Conservation (phyloP, 2,329 filamentous ascomycete species). For the Pezizomycotina sp. region DNA sequence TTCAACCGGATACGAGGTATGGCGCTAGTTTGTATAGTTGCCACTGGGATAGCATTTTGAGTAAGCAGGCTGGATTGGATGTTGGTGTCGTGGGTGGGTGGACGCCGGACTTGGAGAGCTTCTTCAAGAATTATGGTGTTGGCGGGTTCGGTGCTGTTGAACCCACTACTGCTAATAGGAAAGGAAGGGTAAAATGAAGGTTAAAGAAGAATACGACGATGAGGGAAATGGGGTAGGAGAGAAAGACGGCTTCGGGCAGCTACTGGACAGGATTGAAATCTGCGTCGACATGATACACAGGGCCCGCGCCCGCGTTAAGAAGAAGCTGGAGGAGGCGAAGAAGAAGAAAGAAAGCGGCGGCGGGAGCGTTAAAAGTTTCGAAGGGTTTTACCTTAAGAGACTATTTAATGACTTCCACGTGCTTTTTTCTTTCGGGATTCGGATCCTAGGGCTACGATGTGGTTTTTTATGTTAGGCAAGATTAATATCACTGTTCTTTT, state of each 20-base stretch:
- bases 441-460: no score
- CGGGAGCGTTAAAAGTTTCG: constrained; percentile 1
- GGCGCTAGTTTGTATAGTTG: constrained; percentile 20
- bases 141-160: background rate
- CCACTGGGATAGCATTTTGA: constrained; percentile 22
- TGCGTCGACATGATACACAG: constrained; percentile 19
- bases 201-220: background rate
- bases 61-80: constrained; percentile 16
- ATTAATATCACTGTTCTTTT: no score
- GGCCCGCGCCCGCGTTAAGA: no score
- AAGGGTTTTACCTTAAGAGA: background rate
- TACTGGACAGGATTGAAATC: constrained; percentile 19
- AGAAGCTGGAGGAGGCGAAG: constrained; percentile 4
- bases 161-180: background rate
- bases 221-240: constrained; percentile 3
- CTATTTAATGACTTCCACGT: no score
- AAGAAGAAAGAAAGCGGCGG: background rate
- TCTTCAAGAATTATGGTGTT: constrained; percentile 16
- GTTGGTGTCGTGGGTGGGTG: constrained; percentile 21
- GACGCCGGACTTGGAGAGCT: constrained; percentile 20
- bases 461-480: no score
- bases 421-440: no score
- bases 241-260: constrained; percentile 21
- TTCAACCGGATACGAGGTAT: constrained; percentile 23
- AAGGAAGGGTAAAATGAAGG: background rate